A percentile compares a stretch with the other conserved stretches of the same genome.
phyloP scores from a whole-genome alignment of 176 grass and related monocot species.

The Triticum timopheevii region DNA sequence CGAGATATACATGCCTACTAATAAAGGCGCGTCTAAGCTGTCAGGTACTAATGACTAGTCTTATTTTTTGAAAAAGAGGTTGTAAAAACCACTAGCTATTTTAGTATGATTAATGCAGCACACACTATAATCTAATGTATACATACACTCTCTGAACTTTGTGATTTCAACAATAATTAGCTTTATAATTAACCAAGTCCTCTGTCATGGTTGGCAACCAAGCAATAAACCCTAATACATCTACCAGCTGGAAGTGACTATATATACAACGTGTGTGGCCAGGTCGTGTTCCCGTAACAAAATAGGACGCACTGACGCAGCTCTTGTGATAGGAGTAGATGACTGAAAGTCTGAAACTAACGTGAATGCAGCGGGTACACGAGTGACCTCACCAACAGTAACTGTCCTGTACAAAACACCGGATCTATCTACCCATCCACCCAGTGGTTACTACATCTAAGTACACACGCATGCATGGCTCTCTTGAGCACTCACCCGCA shows the following conservation, averaged over 20 bases:
- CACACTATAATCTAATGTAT: not conserved
- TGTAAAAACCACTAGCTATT: not conserved
- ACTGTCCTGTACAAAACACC: not conserved
- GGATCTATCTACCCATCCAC: not conserved
- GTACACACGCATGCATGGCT: no score
- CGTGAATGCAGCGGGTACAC: not conserved
- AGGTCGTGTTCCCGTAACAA: not conserved
- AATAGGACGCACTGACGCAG: not conserved
- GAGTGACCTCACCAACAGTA: no score
- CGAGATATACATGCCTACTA: not conserved
- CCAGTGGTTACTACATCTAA: not conserved
- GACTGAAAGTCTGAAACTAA: not conserved
- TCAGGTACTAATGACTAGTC: not conserved
- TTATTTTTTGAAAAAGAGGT: no score
- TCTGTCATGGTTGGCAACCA: not conserved
- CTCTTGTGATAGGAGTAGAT: not conserved
- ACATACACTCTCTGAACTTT: not conserved
- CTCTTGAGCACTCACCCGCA: no score
- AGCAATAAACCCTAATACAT: not conserved
- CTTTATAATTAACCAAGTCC: not conserved
- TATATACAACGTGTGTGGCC: not conserved
- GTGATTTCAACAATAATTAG: not conserved
- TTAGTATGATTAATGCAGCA: not conserved
- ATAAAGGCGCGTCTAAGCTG: not conserved
- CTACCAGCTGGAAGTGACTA: not conserved